Base-by-base conservation (phyloP, 768 basidiomycete species). In the Tylopilus rubrobrunneus region DNA sequence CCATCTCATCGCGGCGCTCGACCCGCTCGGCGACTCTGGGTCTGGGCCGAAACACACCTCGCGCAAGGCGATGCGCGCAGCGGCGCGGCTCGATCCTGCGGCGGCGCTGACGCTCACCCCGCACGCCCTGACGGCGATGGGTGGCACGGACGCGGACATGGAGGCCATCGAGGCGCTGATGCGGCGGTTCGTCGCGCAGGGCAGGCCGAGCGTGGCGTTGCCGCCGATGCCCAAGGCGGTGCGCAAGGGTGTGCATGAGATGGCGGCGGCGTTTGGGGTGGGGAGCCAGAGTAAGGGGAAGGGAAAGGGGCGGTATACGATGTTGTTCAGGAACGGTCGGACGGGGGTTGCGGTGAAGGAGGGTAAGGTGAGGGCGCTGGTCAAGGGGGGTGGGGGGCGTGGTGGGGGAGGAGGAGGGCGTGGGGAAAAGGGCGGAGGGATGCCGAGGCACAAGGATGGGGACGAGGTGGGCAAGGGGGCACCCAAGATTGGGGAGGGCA, bases 401-500 rank as follows among this genome's bases (percentile, higher is more conserved):
- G 15, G 17, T 4, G 21, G 41, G 15, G 7, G 12, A 15, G 11
- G 34, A 12, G 4, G 33, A 5, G 21, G 57, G 21, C 39, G 39
- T 17, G 29, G 42, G 37, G 56, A 19, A 47, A 53, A 27, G 44
- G 43, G 53, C 52, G 23, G 47, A 65, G 74, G 49, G 44, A 62
- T 76, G 53, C 79, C 82, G 19, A 74, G 73, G 53, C 87, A 88
- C 50, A 76, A 73, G 45, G 94, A 97, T 33, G 94, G 94, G 27
- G 92, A 95, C 48, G 85, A 86, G 58, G 92, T 97, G 44, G 94
- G 94, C 15, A 86, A 86, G 76, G 85, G 85, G 45, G 92, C 91
- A 14, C 89, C 89, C 2, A 92, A 86, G 73, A 87, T 98, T 50
- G 85, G 81, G 14, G 75, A 80, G 57, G 73, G 81, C 2, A 98